These are phyloP conservation scores for Sicyos baderoa DNA, from an alignment of 306 rosid species.

Conservation along the genomic window DNA sequence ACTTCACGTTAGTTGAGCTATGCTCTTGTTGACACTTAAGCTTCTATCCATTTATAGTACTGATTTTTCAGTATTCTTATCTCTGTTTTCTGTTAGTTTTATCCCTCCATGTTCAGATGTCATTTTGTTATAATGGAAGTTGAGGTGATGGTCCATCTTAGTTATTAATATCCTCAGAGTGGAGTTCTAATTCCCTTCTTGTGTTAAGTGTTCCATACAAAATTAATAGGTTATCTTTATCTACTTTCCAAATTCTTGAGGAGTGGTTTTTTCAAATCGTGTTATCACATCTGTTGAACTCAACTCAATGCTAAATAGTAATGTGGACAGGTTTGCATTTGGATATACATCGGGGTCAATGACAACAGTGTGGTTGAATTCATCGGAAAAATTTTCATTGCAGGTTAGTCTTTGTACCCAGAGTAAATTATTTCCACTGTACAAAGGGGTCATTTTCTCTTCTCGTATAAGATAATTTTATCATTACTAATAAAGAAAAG, in stretches of 20 bases:
- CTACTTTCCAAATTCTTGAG: not conserved
- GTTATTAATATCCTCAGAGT: not conserved
- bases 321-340: slow-evolving; percentile 61
- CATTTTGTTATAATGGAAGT: not conserved
- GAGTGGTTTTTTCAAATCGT: not conserved
- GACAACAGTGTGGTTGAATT: slow-evolving; percentile 48
- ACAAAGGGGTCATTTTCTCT: slow-evolving; percentile 7
- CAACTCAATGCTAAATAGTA: slow-evolving; percentile 12
- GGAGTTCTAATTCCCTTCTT: not conserved
- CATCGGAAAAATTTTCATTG: slow-evolving; percentile 67
- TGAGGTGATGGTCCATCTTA: not conserved
- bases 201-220: not conserved
- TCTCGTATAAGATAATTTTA: slow-evolving; percentile 5
- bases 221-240: not conserved
- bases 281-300: slow-evolving; percentile 4
- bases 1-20: no score
- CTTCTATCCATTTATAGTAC: not conserved
- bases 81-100: not conserved
- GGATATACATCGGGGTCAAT: slow-evolving; percentile 78
- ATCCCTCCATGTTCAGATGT: not conserved
- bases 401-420: slow-evolving; percentile 51
- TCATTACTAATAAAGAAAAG: not conserved
- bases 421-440: slow-evolving; percentile 9
- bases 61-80: not conserved
- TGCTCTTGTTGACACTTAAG: no score